phyloP scores from a whole-genome alignment of 805 yeast genomes.

The Lachancea mirantina region DNA sequence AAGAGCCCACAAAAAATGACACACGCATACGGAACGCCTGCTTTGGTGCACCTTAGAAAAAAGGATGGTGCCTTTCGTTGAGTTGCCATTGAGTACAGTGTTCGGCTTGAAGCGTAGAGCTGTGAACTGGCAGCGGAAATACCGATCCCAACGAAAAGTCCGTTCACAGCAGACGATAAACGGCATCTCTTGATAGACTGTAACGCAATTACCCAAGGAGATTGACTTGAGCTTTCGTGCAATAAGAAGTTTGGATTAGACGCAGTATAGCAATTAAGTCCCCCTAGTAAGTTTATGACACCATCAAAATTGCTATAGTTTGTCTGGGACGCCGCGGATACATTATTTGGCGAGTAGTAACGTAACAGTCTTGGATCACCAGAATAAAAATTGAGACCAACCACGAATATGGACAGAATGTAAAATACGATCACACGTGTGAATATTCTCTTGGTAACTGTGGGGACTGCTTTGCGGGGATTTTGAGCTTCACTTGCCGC shows the following conservation, averaged over 20 bases:
- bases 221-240: constrained; percentile 39
- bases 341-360: constrained; percentile 32
- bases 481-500: constrained; percentile 77
- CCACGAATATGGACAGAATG: constrained; percentile 55
- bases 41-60: constrained; percentile 49
- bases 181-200: constrained; percentile 47
- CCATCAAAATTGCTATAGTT: constrained; percentile 2
- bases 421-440: constrained; percentile 63
- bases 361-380: constrained; percentile 67
- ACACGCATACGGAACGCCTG: constrained; percentile 66
- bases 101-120: constrained; percentile 49
- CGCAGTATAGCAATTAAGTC: constrained; percentile 8
- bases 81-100: constrained; percentile 46
- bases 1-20: constrained; percentile 56
- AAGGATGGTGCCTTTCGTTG: constrained; percentile 53
- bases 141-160: constrained; percentile 46
- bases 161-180: constrained; percentile 42
- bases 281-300: constrained; percentile 9
- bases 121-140: constrained; percentile 49
- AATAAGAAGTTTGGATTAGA: constrained; percentile 1
- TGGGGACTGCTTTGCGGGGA: constrained; percentile 65
- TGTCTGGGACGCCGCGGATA: constrained; percentile 3
- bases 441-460: constrained; percentile 65
- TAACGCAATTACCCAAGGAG: constrained; percentile 54
- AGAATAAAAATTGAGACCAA: constrained; percentile 61